Base-by-base conservation (phyloP, 805 yeast species). In the Sugiyamaella americana region DNA sequence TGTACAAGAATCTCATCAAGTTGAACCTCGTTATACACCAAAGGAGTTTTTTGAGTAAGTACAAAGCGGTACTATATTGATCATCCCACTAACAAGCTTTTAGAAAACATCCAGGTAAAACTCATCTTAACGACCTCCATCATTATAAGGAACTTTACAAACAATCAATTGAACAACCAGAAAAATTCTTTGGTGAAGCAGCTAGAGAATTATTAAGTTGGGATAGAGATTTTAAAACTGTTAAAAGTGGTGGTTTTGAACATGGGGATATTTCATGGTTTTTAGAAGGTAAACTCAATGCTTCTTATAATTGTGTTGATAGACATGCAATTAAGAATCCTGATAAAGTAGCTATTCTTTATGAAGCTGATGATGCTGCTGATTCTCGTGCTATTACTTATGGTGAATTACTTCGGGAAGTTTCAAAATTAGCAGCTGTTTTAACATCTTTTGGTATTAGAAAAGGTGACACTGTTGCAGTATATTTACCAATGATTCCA, bases 401-500 rank as follows among this genome's bases (percentile, higher is more conserved):
- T 66, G 88, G 87, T 50, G 93, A 91, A 70, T 76, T 91, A 57
- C 75, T 91, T 61, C 78, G 80, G 60, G 82, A 87, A 56, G 96
- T 91, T 39, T 82, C 84, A 55, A 81, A 84, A 62, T 80, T 88
- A 58, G 96, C 98, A 10, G 89, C 84, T 57, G 83, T 87, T 37
- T 76, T 93, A 64, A 71, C 76, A 53, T 75, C 81, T 49, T 80
- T 88, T 78, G 98, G 98, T 48, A 91, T 91, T 57, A 71, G 75
- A 57, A 86, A 87, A 68, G 98, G 98, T 62, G 98, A 91, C 63
- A 85, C 95, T 22, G 98, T 91, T 49, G 98, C 97, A 42, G 85
- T 91, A 49, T 91, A 91, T 69, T 72, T 91, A 64, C 98, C 98
- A 62, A 91, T 93, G 98, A 89, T 89, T 51, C 95, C 98, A 42